Evolutionary conservation across 768 basidiomycete genomes (phyloP), one percentile per base, ranked within the genome.

Genomic region (Xerocomus potaroensis): DNA sequence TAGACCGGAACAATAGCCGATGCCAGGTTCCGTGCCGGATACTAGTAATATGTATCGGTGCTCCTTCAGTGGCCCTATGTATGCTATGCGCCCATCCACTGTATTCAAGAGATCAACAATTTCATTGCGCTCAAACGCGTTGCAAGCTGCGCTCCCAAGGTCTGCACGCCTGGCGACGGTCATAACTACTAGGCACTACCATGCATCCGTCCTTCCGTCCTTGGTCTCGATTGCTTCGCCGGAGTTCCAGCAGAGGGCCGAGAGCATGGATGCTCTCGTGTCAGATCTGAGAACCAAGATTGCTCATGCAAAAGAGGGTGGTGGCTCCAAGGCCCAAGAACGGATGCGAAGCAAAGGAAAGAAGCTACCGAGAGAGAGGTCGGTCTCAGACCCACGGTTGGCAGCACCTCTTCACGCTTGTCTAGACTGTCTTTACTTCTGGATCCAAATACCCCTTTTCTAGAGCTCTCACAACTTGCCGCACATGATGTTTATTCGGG

Each of bases 361-460:
- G 74, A 80, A 78, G 57, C 67, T 92, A 11, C 91, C 91, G 22
- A 72, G 91, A 57, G 89, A 91, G 72, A 75, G 91, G 91, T 90
- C 47, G 40, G 56, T 47, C 49, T 26, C 7, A 21, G 9, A 2
- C 22, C 31, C 29, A 22, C 15, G 1, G 3, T 32, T 41, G 12
- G 10, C 29, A 37, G 22, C 32, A 18, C 47, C 11, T 40, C 29
- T 24, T 54, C 41, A 57, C 43, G 30, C 27, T 22, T 3, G 16
- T 41, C 33, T 47, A 93, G 91, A 45, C 69, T 95, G 29, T 72
- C 73, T 1, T 71, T 85, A 16, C 69, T 97, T 12, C 68, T 97
- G 21, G 93, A 97, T 63, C 84, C 88, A 5, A 78, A 84, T 56
- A 84, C 89, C 4, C 92, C 94, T 0, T 97, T 95, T 63, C 70